Evolutionary conservation across 73 alveolate genomes (phyloP), one percentile per base, ranked within the genome.

Genomic region (Paramecium bursaria): DNA sequence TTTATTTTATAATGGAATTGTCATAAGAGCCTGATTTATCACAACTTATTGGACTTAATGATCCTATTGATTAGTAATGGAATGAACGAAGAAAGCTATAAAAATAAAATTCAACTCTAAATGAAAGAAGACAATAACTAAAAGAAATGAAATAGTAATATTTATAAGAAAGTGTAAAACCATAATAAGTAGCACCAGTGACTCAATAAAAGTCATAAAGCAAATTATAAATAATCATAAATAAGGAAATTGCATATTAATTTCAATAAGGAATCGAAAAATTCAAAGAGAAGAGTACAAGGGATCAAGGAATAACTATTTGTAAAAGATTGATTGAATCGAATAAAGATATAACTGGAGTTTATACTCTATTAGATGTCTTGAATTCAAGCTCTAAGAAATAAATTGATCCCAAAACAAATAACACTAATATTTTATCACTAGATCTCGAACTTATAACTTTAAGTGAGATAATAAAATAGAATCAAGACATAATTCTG

Each of bases 101-200:
- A 0, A 57, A 50, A 57, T 50, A 48, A 4, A 57, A 57, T 27
- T 30, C 76, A 0, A 50, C 76, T 57, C 33, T 57, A 10, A 48
- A 57, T 57, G 76, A 57, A 23, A 57, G 76, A 14, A 57, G 76
- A 57, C 33, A 57, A 29, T 23, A 57, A 57, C 33, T 57, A 57
- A 30, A 23, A 57, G 76, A 57, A 31, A 23, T 57, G 30, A 57
- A 57, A 27, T 30, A 23, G 15, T 13, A 57, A 2, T 57, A 23
- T 57, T 29, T 30, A 27, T 1, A n/a, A n/a, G n/a, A n/a, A n/a
- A n/a, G n/a, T n/a, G n/a, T n/a, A n/a, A n/a, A 30, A 0, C 33
- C 50, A 48, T 0, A 19, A 57, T 27, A 7, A 57, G 10, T 14
- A 19, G 9, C 15, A n/a, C 11, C 52, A 57, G 14, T n/a, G 33